Base-by-base conservation (phyloP, 1,139 yeast genomes). In the Blastobotrys capitulatus region DNA sequence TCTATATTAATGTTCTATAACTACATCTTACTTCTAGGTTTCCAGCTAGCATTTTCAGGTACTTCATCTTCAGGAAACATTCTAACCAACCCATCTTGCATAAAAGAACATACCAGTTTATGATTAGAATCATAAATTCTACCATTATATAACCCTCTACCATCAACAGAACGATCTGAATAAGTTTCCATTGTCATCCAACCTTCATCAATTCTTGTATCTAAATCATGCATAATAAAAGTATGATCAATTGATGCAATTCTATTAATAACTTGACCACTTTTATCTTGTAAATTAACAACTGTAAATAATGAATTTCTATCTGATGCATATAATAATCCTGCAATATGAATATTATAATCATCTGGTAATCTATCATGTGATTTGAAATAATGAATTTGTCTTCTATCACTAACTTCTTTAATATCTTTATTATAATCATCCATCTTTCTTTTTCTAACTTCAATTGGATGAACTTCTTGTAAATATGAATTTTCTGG, bases 251-350 rank as follows among this genome's bases (percentile, higher is more conserved):
- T 57, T 1, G 68, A 63, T 12, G 69, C 68, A 27, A 65, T 54
- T 34, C 57, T 56, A 15, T 52, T 48, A 42, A 65, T 52, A 35
- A 42, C 38, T 13, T 56, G 41, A 16, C 48, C 45, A 16, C 40
- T 38, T 35, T 54, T 48, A 36, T 61, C 60, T 46, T 60, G 65
- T 35, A 65, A 50, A 39, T 64, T 64, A 44, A 62, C 42, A 12
- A 65, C 51, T 3, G 68, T 65, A 53, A 64, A 65, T 46, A 66
- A 57, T 44, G 69, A 65, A 55, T 66, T 66, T 25, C 69, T 54
- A 45, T 66, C 69, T 4, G 69, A 65, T 7, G 62, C 59, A 43
- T 64, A 65, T 22, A 65, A 48, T 42, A 65, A 47, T 6, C 66
- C 66, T 0, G 69, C 66, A 16, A 63, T 59, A 42, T 62, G 66